Evolutionary conservation across 257 asterid species (phyloP).

Genomic region (Solanum virginianum): DNA sequence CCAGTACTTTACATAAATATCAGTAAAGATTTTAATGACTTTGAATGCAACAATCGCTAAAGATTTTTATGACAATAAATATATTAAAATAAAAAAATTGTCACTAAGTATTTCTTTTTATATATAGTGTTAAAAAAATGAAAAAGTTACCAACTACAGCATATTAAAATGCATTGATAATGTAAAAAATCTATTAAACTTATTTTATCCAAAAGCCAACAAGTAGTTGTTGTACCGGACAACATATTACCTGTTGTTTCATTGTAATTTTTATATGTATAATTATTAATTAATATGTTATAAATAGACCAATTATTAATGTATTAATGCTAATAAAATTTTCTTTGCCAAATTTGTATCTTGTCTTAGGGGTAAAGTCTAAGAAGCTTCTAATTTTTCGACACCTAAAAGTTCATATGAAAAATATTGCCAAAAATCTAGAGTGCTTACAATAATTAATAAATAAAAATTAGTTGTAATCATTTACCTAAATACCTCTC

Average conservation of each 20-base stretch:
- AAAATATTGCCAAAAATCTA: neutral
- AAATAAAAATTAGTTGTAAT: neutral
- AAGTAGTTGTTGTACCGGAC: slow-evolving; percentile 11
- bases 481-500: neutral
- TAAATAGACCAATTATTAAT: neutral
- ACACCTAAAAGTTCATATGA: neutral
- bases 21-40: too few relatives aligned
- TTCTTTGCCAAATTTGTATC: neutral
- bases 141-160: neutral
- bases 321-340: neutral
- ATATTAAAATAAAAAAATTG: too few relatives aligned
- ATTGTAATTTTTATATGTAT: neutral
- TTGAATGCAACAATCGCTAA: too few relatives aligned
- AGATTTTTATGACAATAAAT: too few relatives aligned
- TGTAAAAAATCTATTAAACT: neutral
- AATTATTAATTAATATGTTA: neutral
- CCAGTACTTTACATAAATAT: too few relatives aligned
- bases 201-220: neutral
- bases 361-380: neutral
- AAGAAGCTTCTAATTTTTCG: neutral
- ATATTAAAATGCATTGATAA: neutral
- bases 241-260: neutral
- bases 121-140: too few relatives aligned
- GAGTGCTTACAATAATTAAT: neutral
- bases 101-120: too few relatives aligned